Evolutionary conservation across 768 basidiomycete species (phyloP).

Genomic region (Hericium erinaceus): DNA sequence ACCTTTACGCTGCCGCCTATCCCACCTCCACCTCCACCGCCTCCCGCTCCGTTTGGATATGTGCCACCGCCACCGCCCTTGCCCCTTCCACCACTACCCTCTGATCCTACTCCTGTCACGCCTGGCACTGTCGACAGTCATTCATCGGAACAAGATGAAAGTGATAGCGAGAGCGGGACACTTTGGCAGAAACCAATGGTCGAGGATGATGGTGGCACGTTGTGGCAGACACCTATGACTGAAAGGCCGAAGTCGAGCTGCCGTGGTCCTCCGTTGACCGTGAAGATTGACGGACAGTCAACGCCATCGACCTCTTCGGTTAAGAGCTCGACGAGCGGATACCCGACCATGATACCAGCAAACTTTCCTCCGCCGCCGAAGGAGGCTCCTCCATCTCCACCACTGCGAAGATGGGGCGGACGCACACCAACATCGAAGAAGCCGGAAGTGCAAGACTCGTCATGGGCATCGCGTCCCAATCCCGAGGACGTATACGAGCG

Average conservation of each 20-base stretch:
- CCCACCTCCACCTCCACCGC: constrained; percentile 9
- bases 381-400: constrained; percentile 19
- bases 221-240: background rate
- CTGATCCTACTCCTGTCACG: constrained; percentile 3
- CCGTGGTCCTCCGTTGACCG: constrained; percentile 15
- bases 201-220: constrained; percentile 4
- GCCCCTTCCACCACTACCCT: constrained; percentile 1
- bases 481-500: constrained; percentile 91
- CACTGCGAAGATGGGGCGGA: constrained; percentile 6
- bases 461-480: constrained; percentile 86
- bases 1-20: constrained; percentile 10
- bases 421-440: constrained; percentile 21
- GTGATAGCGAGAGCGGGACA: constrained; percentile 39
- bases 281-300: constrained; percentile 14
- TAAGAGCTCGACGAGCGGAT: constrained; percentile 13
- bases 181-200: constrained; percentile 36
- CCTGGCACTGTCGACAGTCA: constrained; percentile 9
- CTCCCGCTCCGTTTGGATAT: constrained; percentile 1
- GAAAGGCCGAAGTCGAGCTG: constrained; percentile 1
- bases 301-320: constrained; percentile 17
- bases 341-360: constrained; percentile 26
- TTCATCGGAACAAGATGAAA: constrained; percentile 31
- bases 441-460: constrained; percentile 52
- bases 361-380: constrained; percentile 16
- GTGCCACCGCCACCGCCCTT: constrained; percentile 3